phyloP scores from a whole-genome alignment of 371 early-diverging fungal species.

The Dichotomocladium elegans region DNA sequence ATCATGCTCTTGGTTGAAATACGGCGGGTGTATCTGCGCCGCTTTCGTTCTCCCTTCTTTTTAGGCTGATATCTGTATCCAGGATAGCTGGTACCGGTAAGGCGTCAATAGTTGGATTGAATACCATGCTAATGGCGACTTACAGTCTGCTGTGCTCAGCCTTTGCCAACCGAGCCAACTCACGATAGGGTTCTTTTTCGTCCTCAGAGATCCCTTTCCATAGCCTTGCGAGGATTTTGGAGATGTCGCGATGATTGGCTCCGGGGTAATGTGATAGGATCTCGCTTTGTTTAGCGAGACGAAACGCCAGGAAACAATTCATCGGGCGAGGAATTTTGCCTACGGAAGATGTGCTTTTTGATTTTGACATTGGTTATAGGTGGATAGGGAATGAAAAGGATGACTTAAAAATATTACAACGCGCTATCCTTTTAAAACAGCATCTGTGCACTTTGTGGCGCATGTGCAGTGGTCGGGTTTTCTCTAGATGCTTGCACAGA shows the following conservation, averaged over 20 bases:
- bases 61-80: slow-evolving; percentile 19
- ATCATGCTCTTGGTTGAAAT: background rate
- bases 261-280: slow-evolving; percentile 51
- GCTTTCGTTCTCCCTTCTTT: background rate
- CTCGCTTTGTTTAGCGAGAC: slow-evolving; percentile 62
- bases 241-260: slow-evolving; percentile 64
- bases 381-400: no score
- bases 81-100: slow-evolving; percentile 12
- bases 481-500: no score
- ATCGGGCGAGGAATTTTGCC: slow-evolving; percentile 42
- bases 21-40: slow-evolving; percentile 12
- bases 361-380: no score
- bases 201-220: slow-evolving; percentile 56
- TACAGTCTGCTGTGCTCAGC: slow-evolving; percentile 38
- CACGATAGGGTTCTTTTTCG: slow-evolving; percentile 54
- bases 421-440: no score
- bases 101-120: background rate
- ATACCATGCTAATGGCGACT: background rate
- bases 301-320: slow-evolving; percentile 63
- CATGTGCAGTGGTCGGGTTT: no score
- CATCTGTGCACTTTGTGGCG: no score
- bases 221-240: slow-evolving; percentile 62
- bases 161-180: slow-evolving; percentile 53
- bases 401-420: no score
- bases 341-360: background rate